These are phyloP conservation scores for Eleusine indica DNA, from an alignment of 176 grass and related monocot species.

Conservation along the genomic window DNA sequence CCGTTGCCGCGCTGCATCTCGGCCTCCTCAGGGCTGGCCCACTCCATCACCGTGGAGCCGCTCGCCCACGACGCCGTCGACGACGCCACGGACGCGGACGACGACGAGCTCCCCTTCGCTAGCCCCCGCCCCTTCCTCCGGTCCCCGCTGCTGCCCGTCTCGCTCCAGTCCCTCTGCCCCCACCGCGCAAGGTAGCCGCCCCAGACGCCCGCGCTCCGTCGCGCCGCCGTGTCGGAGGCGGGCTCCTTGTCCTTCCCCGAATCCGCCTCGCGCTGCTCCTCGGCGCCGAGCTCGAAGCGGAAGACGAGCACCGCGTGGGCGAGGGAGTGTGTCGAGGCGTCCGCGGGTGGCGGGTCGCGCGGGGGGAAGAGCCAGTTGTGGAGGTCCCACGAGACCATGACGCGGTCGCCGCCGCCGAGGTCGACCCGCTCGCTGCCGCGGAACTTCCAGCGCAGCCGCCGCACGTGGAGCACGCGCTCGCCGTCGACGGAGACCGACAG, in stretches of 20 bases:
- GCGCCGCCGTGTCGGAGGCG: constrained; percentile 25
- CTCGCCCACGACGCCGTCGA: constrained; percentile 68
- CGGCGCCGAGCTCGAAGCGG: constrained; percentile 60
- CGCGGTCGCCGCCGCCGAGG: constrained; percentile 48
- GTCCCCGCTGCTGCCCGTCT: constrained; percentile 54
- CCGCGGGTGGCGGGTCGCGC: constrained; percentile 23
- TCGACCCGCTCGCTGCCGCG: constrained; percentile 72
- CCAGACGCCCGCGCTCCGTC: constrained; percentile 33
- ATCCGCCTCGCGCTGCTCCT: constrained; percentile 4
- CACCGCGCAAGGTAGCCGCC: constrained; percentile 44
- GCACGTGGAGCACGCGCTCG: constrained; percentile 61
- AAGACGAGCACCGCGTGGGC: constrained; percentile 73
- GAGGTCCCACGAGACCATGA: constrained; percentile 84
- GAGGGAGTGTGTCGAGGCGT: constrained; percentile 20
- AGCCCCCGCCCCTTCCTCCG: constrained; percentile 44
- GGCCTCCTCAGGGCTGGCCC: constrained; percentile 77
- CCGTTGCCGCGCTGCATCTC: constrained; percentile 68
- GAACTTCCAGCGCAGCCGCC: constrained; percentile 84
- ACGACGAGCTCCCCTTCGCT: constrained; percentile 64
- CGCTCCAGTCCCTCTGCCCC: constrained; percentile 70
- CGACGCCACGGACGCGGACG: constrained; percentile 61
- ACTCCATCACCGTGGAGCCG: constrained; percentile 81
- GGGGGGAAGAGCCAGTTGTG: constrained; percentile 78
- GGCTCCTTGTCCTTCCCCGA: constrained; percentile 49
- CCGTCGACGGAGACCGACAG: constrained; percentile 72